These are phyloP conservation scores for Alternaria triticina DNA, from an alignment of 2,329 filamentous ascomycete genomes.

Conservation along the genomic window DNA sequence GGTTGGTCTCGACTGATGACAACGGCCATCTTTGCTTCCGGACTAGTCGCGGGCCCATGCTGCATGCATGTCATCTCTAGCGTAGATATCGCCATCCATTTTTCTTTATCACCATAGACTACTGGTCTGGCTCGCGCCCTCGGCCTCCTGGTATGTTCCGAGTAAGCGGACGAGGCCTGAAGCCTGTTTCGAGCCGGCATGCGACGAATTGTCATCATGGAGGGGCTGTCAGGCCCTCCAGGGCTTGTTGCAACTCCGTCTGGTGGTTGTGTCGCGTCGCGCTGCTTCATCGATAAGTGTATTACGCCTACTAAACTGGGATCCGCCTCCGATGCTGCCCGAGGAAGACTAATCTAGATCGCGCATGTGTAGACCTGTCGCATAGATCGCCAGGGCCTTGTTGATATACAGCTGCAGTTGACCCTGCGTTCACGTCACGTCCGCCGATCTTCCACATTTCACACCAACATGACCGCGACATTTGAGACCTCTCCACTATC, in stretches of 20 bases:
- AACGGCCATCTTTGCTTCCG: constrained; percentile 19
- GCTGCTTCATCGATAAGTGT: constrained; percentile 16
- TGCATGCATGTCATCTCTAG: constrained; percentile 9
- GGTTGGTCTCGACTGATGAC: constrained; percentile 31
- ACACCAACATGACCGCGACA: constrained; percentile 21
- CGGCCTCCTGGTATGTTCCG: background rate
- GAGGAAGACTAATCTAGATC: constrained; percentile 14
- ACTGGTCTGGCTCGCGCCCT: constrained; percentile 6
- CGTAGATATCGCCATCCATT: constrained; percentile 13
- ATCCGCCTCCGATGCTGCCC: constrained; percentile 11
- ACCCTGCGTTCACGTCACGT: constrained; percentile 3
- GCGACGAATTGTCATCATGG: background rate
- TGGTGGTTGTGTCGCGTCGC: constrained; percentile 4
- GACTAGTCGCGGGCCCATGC: constrained; percentile 19
- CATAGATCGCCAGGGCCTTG: constrained; percentile 11
- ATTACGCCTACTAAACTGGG: constrained; percentile 19
- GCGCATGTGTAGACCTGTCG: constrained; percentile 7
- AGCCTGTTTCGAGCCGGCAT: background rate
- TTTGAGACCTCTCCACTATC: constrained; percentile 13
- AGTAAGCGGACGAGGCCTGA: constrained; percentile 1
- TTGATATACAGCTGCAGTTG: constrained; percentile 6
- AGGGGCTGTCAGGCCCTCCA: background rate
- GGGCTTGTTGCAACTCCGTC: background rate
- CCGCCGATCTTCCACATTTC: background rate
- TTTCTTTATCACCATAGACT: constrained; percentile 11